Evolutionary conservation across 2,329 filamentous ascomycete genomes (phyloP), one percentile per base, ranked within the genome.

Genomic region (Coniella lustricola): DNA sequence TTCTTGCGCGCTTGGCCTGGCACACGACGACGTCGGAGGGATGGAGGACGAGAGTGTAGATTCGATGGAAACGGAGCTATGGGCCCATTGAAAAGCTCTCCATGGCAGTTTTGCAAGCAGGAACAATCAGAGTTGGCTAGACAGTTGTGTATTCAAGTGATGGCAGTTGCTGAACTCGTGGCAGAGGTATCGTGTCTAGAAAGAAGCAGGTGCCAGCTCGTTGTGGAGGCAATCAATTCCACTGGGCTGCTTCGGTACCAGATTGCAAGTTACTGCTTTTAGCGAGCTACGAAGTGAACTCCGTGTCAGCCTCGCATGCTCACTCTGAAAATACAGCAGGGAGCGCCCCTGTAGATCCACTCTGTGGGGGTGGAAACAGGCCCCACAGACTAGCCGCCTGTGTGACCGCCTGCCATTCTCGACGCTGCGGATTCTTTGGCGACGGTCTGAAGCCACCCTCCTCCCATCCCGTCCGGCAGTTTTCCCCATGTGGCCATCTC

Each of bases 271-370:
- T 41, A 21, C 21, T 25, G 14, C 17, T n/a, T 31, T 31, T 29
- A 29, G 5, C 5, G 5, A 29, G 5, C 5, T 29, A 29, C 25
- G 25, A 29, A 29, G 10, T 29, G 25, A 29, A 42, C 25, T 33
- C 20, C 48, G 36, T 42, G 40, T 53, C 51, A 53, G 51, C 51
- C 51, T 53, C 50, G 51, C 51, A 50, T 53, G 33, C 29, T 37
- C 35, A 25, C 35, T 31, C 21, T 29, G 37, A 44, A 46, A 32
- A 29, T 29, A 10, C 20, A 25, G 31, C 44, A 39, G n/a, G 35
- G 44, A 14, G 22, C 10, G 18, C 44, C 49, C 33, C 45, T 41
- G 49, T 43, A 31, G 35, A 38, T 9, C 25, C 25, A 33, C 8
- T n/a, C 20, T 31, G 17, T 42, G 46, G 38, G 39, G 46, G 37